Conservation (phyloP, 768 basidiomycete genomes). For the Trametes villosa region DNA sequence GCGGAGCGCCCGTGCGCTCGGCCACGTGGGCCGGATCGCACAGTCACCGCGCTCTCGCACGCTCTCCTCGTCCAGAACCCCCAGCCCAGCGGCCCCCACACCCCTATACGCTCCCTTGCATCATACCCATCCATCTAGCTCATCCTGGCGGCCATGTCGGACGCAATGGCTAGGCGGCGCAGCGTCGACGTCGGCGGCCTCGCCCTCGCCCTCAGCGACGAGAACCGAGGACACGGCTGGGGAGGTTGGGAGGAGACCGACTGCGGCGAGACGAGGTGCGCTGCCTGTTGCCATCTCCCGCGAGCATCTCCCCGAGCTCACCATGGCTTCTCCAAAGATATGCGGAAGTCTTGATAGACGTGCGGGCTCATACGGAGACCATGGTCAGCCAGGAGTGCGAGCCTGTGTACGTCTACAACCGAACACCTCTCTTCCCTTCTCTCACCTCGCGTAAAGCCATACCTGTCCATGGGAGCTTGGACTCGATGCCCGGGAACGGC, state of each 20-base stretch:
- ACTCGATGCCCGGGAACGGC: slow-evolving; percentile 54
- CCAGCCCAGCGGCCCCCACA: slow-evolving; percentile 2
- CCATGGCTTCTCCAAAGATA: slow-evolving; percentile 43
- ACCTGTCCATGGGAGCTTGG: slow-evolving; percentile 44
- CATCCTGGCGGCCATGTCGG: slow-evolving; percentile 11
- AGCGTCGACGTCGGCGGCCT: slow-evolving; percentile 93
- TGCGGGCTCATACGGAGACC: slow-evolving; percentile 79
- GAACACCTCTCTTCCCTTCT: not conserved
- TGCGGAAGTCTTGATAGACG: slow-evolving; percentile 83
- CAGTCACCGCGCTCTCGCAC: slow-evolving; percentile 24
- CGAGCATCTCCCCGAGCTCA: slow-evolving; percentile 24
- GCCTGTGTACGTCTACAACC: slow-evolving; percentile 43
- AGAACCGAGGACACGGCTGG: slow-evolving; percentile 73
- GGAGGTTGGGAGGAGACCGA: slow-evolving; percentile 57
- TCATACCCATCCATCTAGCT: not conserved
- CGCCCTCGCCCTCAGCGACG: slow-evolving; percentile 71
- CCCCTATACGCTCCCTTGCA: not conserved
- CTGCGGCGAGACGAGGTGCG: slow-evolving; percentile 54
- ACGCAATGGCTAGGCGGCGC: slow-evolving; percentile 49
- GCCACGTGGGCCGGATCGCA: slow-evolving; percentile 25
- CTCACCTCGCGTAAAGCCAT: slow-evolving; percentile 22
- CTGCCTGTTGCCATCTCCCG: slow-evolving; percentile 21
- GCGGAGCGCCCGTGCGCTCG: slow-evolving; percentile 12
- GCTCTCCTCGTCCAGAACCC: slow-evolving; percentile 18
- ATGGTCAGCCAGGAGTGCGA: slow-evolving; percentile 64